Evolutionary conservation across 345 rosid species (phyloP).

Genomic region (Eucalyptus albens): DNA sequence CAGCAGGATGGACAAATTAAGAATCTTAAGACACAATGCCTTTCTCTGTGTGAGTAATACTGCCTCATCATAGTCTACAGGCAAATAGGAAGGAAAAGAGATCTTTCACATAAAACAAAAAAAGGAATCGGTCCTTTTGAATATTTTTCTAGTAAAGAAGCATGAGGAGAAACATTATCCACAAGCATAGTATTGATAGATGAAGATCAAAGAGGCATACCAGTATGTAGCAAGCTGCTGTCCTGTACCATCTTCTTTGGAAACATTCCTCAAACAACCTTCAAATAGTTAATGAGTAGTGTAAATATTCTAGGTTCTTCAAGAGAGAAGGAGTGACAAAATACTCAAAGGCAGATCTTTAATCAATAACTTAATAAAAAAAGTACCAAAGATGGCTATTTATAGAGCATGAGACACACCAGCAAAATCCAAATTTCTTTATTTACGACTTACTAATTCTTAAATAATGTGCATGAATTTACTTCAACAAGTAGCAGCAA

Average conservation of each 20-base stretch:
- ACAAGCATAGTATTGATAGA: neutral
- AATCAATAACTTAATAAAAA: neutral
- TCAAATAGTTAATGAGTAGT: neutral
- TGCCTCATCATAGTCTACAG: neutral
- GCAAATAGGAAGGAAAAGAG: neutral
- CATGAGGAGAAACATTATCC: neutral
- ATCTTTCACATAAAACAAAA: neutral
- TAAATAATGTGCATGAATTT: neutral
- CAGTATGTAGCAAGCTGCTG: constrained; percentile 98
- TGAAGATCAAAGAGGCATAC: constrained; percentile 32
- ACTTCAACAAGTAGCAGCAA: neutral
- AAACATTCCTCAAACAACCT: constrained; percentile 98
- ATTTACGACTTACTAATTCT: neutral
- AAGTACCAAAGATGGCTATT: neutral
- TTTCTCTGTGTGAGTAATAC: neutral
- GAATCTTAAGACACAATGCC: neutral
- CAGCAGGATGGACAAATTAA: neutral
- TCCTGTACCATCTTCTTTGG: constrained; percentile 97
- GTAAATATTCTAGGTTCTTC: neutral
- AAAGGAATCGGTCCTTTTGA: neutral
- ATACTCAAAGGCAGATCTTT: neutral
- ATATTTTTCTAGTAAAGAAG: neutral
- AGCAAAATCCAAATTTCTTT: neutral
- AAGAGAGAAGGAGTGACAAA: neutral
- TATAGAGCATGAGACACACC: neutral